A percentile compares a stretch with the other conserved stretches of the same genome.
Conservation (phyloP, 1,284 basidiomycete species). For the Mycena citricolor region DNA sequence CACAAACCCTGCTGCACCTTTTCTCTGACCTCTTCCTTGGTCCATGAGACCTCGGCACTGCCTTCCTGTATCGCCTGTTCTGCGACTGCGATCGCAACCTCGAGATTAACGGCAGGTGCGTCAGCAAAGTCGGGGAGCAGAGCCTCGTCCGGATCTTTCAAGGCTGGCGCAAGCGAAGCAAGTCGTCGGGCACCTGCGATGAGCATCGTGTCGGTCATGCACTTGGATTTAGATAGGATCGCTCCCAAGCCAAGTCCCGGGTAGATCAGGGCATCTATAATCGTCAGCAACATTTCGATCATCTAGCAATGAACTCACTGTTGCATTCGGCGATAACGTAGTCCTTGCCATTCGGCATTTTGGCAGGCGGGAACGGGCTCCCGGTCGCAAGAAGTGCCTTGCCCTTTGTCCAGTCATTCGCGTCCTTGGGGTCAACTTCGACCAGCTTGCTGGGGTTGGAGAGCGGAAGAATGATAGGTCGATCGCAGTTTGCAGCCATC, state of each 20-base stretch:
- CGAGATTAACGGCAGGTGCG: slow-evolving; percentile 69
- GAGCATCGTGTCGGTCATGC: slow-evolving; percentile 75
- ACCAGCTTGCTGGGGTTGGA: slow-evolving; percentile 77
- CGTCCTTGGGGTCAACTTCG: slow-evolving; percentile 74
- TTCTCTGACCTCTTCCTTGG: slow-evolving; percentile 51
- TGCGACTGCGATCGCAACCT: slow-evolving; percentile 79
- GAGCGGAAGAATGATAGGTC: slow-evolving; percentile 81
- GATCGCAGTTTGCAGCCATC: slow-evolving; percentile 66
- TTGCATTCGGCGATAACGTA: slow-evolving; percentile 75
- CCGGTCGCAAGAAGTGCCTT: slow-evolving; percentile 79
- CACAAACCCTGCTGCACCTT: slow-evolving; percentile 54
- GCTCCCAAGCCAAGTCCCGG: slow-evolving; percentile 78
- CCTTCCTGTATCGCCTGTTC: slow-evolving; percentile 77
- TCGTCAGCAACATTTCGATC: not conserved
- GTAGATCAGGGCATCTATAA: slow-evolving; percentile 70
- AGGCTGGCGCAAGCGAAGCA: slow-evolving; percentile 74
- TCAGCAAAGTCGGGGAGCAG: slow-evolving; percentile 74
- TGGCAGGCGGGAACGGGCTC: slow-evolving; percentile 78
- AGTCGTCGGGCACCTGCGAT: slow-evolving; percentile 72
- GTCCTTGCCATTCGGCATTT: slow-evolving; percentile 65
- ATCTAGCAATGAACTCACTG: slow-evolving; percentile 44
- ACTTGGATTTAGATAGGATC: slow-evolving; percentile 60
- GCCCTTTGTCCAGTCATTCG: slow-evolving; percentile 75
- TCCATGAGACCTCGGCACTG: slow-evolving; percentile 53
- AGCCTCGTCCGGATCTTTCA: slow-evolving; percentile 60